Evolutionary conservation across 2,329 filamentous ascomycete species (phyloP).

Genomic region (Cordyceps farinosa): DNA sequence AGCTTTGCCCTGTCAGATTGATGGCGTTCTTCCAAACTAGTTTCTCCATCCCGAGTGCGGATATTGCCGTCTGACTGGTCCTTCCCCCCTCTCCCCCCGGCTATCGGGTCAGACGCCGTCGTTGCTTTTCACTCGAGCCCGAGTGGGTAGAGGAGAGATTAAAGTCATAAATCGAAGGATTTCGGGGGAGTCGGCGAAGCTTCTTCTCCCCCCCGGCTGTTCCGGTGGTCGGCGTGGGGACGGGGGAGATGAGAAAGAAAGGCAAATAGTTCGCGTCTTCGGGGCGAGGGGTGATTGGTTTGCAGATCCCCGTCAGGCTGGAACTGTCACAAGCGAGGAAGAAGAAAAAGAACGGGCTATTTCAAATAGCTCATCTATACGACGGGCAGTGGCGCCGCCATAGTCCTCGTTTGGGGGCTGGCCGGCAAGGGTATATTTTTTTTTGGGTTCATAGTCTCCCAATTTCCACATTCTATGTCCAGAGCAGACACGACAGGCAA

Average conservation of each 20-base stretch:
- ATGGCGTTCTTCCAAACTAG: neutral
- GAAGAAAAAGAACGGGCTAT: neutral
- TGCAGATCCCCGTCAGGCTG: neutral
- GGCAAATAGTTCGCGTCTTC: too few species aligned
- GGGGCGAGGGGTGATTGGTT: too few species aligned
- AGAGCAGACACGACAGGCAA: neutral
- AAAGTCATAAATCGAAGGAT: neutral
- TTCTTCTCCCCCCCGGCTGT: too few species aligned
- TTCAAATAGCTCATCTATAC: neutral
- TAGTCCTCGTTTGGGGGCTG: neutral
- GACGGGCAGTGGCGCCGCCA: neutral
- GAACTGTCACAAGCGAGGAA: neutral
- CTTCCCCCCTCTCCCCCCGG: neutral
- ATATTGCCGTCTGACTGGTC: neutral
- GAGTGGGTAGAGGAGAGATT: too few species aligned
- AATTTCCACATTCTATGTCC: conserved; percentile 4
- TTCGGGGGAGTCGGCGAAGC: neutral
- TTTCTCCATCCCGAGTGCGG: neutral
- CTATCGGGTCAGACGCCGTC: neutral
- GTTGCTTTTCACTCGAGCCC: neutral
- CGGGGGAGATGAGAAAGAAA: too few species aligned
- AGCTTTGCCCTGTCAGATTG: neutral
- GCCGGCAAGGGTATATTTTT: too few species aligned
- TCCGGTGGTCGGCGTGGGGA: too few species aligned
- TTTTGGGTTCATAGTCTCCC: neutral